Conservation (phyloP, 257 asterid species). For the Salvia rosmarinus region DNA sequence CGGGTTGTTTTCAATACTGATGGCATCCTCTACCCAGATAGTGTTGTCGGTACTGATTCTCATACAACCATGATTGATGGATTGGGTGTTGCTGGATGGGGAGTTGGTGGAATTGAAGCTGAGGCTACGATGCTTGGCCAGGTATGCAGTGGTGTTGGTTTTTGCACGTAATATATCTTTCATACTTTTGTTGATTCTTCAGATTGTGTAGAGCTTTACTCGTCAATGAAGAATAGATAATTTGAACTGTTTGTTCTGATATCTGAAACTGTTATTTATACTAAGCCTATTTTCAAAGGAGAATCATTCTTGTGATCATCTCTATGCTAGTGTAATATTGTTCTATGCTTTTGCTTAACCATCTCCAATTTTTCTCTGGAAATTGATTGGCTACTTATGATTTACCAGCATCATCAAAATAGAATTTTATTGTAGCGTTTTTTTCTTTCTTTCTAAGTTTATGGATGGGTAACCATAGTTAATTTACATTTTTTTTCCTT, state of each 20-base stretch:
- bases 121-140: conserved; percentile 97
- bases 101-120: conserved; percentile 98
- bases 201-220: background rate
- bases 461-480: background rate
- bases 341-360: background rate
- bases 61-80: conserved; percentile 97
- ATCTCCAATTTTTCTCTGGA: conserved; percentile 7
- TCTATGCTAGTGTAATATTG: background rate
- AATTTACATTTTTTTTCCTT: background rate
- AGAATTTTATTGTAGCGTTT: background rate
- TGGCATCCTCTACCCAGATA: conserved; percentile 85
- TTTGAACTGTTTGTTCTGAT: background rate
- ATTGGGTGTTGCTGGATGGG: conserved; percentile 97
- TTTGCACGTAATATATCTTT: background rate
- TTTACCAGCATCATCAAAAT: background rate
- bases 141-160: conserved; percentile 41
- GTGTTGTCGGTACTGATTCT: conserved; percentile 94
- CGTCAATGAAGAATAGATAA: background rate
- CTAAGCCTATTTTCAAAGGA: background rate
- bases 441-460: background rate
- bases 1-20: conserved; percentile 85
- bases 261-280: background rate
- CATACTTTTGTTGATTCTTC: background rate
- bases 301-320: background rate
- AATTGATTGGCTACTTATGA: background rate